Base-by-base conservation (phyloP, 768 basidiomycete genomes). In the Psilocybe subaeruginosa region DNA sequence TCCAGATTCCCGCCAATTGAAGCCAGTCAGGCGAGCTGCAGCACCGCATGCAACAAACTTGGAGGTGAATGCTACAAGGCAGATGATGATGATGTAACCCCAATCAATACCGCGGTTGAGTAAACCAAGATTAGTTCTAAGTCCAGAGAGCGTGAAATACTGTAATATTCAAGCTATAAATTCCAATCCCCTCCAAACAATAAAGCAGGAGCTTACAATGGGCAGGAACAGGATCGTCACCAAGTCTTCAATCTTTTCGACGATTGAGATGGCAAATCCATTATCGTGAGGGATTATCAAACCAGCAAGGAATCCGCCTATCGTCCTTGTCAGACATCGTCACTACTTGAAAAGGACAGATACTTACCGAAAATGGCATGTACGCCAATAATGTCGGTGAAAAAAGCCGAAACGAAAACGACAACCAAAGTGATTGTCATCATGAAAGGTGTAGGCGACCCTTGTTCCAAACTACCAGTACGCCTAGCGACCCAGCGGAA, bases 211-310 rank as follows among this genome's bases (percentile, higher is more conserved):
- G 27, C 89, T 61, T 70, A 92, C 91, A 59, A 93, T 79, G 5
- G 93, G 93, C 33, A 95, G 68, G 69, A 94, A 85, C 3, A 93
- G 69, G 60, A 93, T 85, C 3, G 83, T 75, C 8, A 95, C 87
- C n/a, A 95, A 76, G 78, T 97, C 95, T 74, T 97, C 95, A 29
- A 95, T 73, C 73, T 91, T 95, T 66, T 93, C 92, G 0, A 92
- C 88, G 14, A 96, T 69, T 0, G 90, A 82, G 59, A 93, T 91
- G 5, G 87, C 90, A 69, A 87, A 92, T 0, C 92, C 92, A 60
- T 91, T 89, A 39, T 92, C 87, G 61, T 91, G 87, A 4, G 95
- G 94, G 30, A 95, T 85, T 66, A 94, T 84, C 17, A 96, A 74
- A 14, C 93, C 93, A 17, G 89, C 89, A 35, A 95, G 65, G 56